Evolutionary conservation across 345 rosid species (phyloP).

Genomic region (Excoecaria agallocha): DNA sequence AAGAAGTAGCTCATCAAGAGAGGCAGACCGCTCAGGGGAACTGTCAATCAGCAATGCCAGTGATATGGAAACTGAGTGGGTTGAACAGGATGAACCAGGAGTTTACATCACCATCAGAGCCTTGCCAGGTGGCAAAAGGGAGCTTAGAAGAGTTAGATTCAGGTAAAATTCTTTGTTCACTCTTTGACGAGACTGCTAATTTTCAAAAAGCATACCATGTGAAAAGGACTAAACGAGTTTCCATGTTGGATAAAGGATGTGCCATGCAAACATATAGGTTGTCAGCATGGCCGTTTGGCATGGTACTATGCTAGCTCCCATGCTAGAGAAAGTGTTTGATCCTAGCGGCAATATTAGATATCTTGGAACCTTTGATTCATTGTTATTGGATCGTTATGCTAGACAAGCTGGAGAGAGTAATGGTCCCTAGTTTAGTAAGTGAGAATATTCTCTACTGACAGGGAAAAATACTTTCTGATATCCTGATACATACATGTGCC

Average conservation of each 20-base stretch:
- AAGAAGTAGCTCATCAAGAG: conserved; percentile 36
- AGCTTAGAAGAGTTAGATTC: conserved; percentile 40
- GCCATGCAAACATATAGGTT: not conserved
- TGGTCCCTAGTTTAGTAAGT: not conserved
- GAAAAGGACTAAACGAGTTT: not conserved
- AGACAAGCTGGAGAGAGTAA: not conserved
- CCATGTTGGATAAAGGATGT: not conserved
- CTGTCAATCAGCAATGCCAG: conserved; percentile 39
- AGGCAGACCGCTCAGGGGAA: conserved; percentile 35
- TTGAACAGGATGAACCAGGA: conserved; percentile 39
- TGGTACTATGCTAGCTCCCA: not conserved
- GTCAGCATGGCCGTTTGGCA: not conserved
- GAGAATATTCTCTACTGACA: not conserved
- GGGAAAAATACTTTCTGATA: too few species aligned
- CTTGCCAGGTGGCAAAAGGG: conserved; percentile 33
- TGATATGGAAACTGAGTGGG: conserved; percentile 39
- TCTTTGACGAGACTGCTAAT: conserved; percentile 1
- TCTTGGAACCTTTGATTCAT: not conserved
- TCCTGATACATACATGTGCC: too few species aligned
- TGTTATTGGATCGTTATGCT: not conserved
- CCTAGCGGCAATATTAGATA: not conserved
- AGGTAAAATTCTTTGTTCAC: conserved; percentile 17
- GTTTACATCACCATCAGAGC: conserved; percentile 37
- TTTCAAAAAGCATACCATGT: not conserved
- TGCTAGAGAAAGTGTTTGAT: not conserved